Percentiles rank a stretch among this genome's conserved stretches.
phyloP scores from a whole-genome alignment of 2,329 filamentous ascomycete species.

The Microthyrium microscopicum region DNA sequence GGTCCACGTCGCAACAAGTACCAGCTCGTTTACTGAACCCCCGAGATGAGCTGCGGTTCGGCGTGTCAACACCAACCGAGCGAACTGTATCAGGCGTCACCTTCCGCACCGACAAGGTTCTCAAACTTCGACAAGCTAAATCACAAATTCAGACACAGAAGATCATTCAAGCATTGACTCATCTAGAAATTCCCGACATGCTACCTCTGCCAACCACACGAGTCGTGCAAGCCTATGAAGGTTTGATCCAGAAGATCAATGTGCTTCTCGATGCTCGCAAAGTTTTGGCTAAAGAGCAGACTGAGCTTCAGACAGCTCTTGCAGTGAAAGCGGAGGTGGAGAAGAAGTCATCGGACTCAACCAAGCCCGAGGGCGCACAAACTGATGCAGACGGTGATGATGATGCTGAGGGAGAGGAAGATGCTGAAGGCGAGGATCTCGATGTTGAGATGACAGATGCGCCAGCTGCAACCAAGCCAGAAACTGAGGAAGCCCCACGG shows the following conservation, averaged over 20 bases:
- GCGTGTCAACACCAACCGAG: conserved; percentile 72
- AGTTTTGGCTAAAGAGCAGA: conserved; percentile 57
- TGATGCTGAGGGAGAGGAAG: conserved; percentile 15
- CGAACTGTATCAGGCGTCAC: conserved; percentile 72
- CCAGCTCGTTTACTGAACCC: conserved; percentile 49
- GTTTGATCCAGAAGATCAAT: conserved; percentile 50
- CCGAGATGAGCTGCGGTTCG: conserved; percentile 64
- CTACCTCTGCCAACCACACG: conserved; percentile 59
- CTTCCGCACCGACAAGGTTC: conserved; percentile 73
- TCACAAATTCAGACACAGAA: conserved; percentile 58
- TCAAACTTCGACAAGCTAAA: conserved; percentile 64
- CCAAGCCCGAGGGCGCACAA: conserved; percentile 8
- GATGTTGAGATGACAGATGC: conserved; percentile 11
- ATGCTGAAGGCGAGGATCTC: conserved; percentile 14
- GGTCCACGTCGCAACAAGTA: conserved; percentile 27
- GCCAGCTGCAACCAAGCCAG: conserved; percentile 7
- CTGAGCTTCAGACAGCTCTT: conserved; percentile 40
- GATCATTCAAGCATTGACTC: conserved; percentile 54
- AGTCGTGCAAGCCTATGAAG: conserved; percentile 56
- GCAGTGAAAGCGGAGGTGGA: conserved; percentile 11
- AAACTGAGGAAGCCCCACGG: background rate
- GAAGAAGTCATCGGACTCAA: conserved; percentile 9
- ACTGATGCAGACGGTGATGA: conserved; percentile 10
- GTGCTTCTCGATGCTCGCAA: conserved; percentile 57
- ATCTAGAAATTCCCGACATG: conserved; percentile 53